Evolutionary conservation across 305 asterid genomes (phyloP), one percentile per base, ranked within the genome.

Genomic region (Fraxinus sp.): DNA sequence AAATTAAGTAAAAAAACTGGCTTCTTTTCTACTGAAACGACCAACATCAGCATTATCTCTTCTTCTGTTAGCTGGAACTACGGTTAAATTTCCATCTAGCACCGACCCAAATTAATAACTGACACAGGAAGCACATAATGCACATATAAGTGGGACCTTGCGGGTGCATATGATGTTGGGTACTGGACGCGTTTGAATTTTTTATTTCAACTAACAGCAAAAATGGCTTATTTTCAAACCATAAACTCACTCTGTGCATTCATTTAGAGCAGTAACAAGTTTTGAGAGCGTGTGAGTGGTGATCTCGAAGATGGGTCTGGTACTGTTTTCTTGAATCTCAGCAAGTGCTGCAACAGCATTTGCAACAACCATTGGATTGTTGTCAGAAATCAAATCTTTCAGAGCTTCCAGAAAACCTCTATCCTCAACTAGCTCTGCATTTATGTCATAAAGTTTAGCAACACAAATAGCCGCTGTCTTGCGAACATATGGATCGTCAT

Each of bases 381-480:
- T 96, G 91, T 96, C 99, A 68, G 98, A 94, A 89, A 96, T 96
- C 83, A 96, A 91, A 90, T 96, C 99, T 90, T 93, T 96, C 81
- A 96, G 97, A 83, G 97, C 98, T 84, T 94, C 98, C 86, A 94
- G 87, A 86, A 96, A 96, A 78, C 98, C 99, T 89, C 98, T 90
- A 88, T 94, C 98, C 88, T 96, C 99, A 80, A 96, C 98, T 82
- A 96, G 89, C 91, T 94, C 99, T 30, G 98, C 99, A 89, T 96
- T 96, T 79, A 96, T 96, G 89, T 96, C 97, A 84, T 91, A 94
- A 83, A 94, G 99, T 87, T 96, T 96, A 87, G 98, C 98, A 86
- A 96, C 99, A 88, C 99, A 96, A 82, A 96, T 90, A 86, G 99
- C 98, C 86, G 98, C 99, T 66, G 99, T 96, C 89, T 96, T 96